phyloP scores from a whole-genome alignment of 1,139 yeast species.

The Pichia sp. region DNA sequence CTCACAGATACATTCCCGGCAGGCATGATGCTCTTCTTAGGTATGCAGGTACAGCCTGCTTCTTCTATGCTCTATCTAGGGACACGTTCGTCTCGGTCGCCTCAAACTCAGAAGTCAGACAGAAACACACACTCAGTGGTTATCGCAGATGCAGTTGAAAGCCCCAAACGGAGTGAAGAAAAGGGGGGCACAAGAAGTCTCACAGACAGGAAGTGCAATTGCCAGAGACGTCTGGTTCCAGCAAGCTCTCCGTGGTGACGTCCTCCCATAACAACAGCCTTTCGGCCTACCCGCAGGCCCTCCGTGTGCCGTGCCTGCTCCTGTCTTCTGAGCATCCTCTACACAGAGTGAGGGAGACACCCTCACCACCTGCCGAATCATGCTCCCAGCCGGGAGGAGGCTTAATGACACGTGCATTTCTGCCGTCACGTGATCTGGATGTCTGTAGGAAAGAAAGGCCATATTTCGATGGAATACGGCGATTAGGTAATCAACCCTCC shows the following conservation, averaged over 20 bases:
- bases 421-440: constrained; percentile 4
- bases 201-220: too few relatives aligned
- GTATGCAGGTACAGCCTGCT: too few relatives aligned
- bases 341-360: too few relatives aligned
- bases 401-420: neutral
- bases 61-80: too few relatives aligned
- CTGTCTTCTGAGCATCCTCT: neutral
- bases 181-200: neutral
- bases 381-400: neutral
- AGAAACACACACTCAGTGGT: neutral
- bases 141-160: neutral
- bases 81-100: too few relatives aligned
- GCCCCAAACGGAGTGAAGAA: neutral
- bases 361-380: neutral
- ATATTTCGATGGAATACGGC: too few relatives aligned
- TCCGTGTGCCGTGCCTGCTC: neutral
- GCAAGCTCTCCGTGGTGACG: too few relatives aligned
- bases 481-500: too few relatives aligned
- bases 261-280: too few relatives aligned
- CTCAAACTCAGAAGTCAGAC: neutral
- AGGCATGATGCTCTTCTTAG: neutral
- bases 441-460: too few relatives aligned
- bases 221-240: too few relatives aligned
- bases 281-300: neutral
- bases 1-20: constrained; percentile 1